Percentiles rank a stretch among this genome's conserved stretches.
Evolutionary conservation across 305 asterid species (phyloP).

Genomic region (Fraxinus dipetala): DNA sequence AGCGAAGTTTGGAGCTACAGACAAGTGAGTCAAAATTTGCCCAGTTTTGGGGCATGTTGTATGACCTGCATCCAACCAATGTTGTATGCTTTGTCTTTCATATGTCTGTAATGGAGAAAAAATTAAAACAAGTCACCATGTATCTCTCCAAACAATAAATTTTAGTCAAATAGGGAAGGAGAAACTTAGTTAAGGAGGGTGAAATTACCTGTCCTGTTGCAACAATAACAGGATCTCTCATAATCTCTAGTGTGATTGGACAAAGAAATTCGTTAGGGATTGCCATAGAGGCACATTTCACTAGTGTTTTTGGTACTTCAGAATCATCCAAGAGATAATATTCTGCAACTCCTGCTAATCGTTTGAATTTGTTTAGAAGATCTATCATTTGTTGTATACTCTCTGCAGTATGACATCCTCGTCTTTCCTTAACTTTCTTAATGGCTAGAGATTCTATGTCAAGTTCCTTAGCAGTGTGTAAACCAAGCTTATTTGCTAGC

Average conservation of each 20-base stretch:
- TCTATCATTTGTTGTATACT: constrained; percentile 44
- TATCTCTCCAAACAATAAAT: not conserved
- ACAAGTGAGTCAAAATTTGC: constrained; percentile 46
- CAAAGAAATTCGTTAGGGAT: constrained; percentile 80
- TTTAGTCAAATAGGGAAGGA: not conserved
- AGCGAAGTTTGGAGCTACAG: constrained; percentile 71
- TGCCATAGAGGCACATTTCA: constrained; percentile 28
- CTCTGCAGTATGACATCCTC: constrained; percentile 38
- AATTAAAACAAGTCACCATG: not conserved
- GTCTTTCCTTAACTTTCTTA: constrained; percentile 50
- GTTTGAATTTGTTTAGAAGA: constrained; percentile 59
- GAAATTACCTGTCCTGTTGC: constrained; percentile 78
- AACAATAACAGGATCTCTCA: constrained; percentile 85
- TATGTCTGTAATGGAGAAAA: constrained; percentile 51
- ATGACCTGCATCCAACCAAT: constrained; percentile 64
- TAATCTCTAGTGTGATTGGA: constrained; percentile 81
- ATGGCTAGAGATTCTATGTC: constrained; percentile 49
- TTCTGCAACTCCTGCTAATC: constrained; percentile 49
- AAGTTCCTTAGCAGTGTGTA: constrained; percentile 57
- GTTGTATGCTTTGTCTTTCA: constrained; percentile 78
- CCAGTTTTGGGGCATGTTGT: constrained; percentile 81
- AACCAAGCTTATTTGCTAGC: constrained; percentile 65
- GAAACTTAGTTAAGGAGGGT: not conserved
- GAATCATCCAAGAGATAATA: constrained; percentile 26
- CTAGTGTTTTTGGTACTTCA: constrained; percentile 25